Evolutionary conservation across 768 basidiomycete species (phyloP).

Genomic region (Mycena alexandri): DNA sequence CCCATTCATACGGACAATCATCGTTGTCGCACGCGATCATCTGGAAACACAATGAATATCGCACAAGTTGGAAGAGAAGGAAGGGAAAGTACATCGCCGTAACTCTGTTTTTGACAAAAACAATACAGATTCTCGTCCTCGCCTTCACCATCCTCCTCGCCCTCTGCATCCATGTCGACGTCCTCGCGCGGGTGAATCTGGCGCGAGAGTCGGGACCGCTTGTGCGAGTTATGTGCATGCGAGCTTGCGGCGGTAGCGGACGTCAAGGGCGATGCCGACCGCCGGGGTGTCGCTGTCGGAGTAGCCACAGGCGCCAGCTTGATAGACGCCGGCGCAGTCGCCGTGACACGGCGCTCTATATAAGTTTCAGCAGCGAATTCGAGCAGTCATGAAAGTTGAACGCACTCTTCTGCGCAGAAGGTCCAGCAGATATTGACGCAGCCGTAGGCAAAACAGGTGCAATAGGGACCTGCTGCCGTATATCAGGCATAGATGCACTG

Average conservation of each 20-base stretch:
- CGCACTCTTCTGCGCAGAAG: conserved; percentile 58
- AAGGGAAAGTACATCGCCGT: conserved; percentile 56
- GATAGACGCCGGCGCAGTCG: conserved; percentile 54
- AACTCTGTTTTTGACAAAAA: conserved; percentile 65
- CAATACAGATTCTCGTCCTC: conserved; percentile 65
- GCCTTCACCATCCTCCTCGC: conserved; percentile 57
- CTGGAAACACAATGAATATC: conserved; percentile 41
- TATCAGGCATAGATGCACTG: conserved; percentile 48
- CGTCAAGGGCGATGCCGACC: conserved; percentile 61
- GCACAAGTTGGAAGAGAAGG: neutral
- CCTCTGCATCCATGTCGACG: conserved; percentile 51
- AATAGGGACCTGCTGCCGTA: conserved; percentile 40
- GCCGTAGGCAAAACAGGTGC: conserved; percentile 41
- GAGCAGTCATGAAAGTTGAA: conserved; percentile 8
- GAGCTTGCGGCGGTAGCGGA: conserved; percentile 44
- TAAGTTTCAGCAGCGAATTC: conserved; percentile 9
- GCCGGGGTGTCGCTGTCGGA: conserved; percentile 49
- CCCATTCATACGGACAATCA: conserved; percentile 80
- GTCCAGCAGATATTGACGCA: conserved; percentile 31
- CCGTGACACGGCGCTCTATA: conserved; percentile 56
- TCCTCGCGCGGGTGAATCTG: conserved; percentile 55
- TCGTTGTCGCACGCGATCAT: conserved; percentile 84
- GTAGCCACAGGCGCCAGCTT: conserved; percentile 54
- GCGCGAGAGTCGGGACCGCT: conserved; percentile 61
- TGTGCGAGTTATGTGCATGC: conserved; percentile 46